Percentiles rank a stretch among this genome's conserved stretches.
Conservation (phyloP, 768 basidiomycete genomes). For the Leccinum truebloodii region DNA sequence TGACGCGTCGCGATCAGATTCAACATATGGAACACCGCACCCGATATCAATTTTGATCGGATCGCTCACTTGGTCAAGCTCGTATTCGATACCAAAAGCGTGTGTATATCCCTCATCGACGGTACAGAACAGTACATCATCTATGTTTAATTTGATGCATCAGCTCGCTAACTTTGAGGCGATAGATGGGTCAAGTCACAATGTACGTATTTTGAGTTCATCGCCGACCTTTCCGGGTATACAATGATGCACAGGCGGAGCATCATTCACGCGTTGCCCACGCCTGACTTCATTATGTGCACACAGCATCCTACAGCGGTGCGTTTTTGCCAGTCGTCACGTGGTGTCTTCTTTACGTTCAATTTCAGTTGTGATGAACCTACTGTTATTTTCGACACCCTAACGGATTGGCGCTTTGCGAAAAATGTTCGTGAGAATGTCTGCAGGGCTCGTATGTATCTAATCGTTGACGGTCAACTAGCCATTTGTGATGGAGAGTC, state of each 20-base stretch:
- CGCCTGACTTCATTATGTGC: constrained; percentile 76
- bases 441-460: background rate
- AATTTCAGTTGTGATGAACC: constrained; percentile 75
- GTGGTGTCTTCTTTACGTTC: constrained; percentile 5
- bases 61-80: constrained; percentile 92
- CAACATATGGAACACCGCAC: constrained; percentile 85
- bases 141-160: constrained; percentile 4
- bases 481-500: constrained; percentile 70
- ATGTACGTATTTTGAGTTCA: constrained; percentile 48
- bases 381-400: constrained; percentile 78
- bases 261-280: constrained; percentile 44
- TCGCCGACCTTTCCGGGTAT: background rate
- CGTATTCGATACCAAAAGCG: constrained; percentile 88
- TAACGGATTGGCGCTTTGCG: constrained; percentile 84
- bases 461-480: constrained; percentile 29
- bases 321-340: background rate
- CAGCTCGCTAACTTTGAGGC: constrained; percentile 10
- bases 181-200: constrained; percentile 87
- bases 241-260: constrained; percentile 40
- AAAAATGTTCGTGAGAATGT: constrained; percentile 59
- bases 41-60: constrained; percentile 90
- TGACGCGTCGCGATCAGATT: constrained; percentile 50
- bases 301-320: constrained; percentile 83
- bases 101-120: constrained; percentile 82
- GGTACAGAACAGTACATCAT: constrained; percentile 72